Percentiles rank a stretch among this genome's conserved stretches.
These are phyloP conservation scores for Pseudocercospora vitis DNA, from an alignment of 2,329 filamentous ascomycete genomes.

Conservation along the genomic window DNA sequence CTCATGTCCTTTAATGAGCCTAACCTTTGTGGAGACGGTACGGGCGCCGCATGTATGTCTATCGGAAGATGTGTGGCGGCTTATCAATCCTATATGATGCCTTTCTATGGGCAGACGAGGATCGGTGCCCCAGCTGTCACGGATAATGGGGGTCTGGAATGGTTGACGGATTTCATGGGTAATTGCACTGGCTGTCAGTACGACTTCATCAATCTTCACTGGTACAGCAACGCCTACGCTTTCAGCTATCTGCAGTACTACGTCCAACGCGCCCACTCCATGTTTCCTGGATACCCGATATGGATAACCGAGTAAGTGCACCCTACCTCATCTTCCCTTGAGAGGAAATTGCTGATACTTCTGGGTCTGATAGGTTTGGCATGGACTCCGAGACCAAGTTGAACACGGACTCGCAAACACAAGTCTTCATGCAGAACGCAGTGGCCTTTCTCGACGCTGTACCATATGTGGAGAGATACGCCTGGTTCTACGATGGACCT, in stretches of 20 bases:
- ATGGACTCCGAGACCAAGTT: conserved; percentile 37
- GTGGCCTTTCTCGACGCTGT: conserved; percentile 44
- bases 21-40: conserved; percentile 47
- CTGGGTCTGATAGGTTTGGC: conserved; percentile 52
- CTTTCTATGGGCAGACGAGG: conserved; percentile 47
- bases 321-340: too few relatives aligned
- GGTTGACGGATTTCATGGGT: conserved; percentile 53
- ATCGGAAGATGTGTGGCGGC: conserved; percentile 51
- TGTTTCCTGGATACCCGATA: conserved; percentile 26
- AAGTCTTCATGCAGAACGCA: conserved; percentile 50
- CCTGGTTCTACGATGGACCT: conserved; percentile 35
- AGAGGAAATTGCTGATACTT: neutral
- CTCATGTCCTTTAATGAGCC: conserved; percentile 70
- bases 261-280: conserved; percentile 31
- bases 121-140: conserved; percentile 61
- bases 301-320: conserved; percentile 53
- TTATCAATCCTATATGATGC: conserved; percentile 56
- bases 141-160: conserved; percentile 59
- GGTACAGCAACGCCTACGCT: conserved; percentile 50
- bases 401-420: conserved; percentile 39
- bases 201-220: conserved; percentile 63
- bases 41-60: conserved; percentile 56
- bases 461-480: conserved; percentile 43
- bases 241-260: conserved; percentile 47
- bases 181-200: conserved; percentile 55